phyloP scores from a whole-genome alignment of 805 yeast genomes.

The Yarrowia phangngaensis region DNA sequence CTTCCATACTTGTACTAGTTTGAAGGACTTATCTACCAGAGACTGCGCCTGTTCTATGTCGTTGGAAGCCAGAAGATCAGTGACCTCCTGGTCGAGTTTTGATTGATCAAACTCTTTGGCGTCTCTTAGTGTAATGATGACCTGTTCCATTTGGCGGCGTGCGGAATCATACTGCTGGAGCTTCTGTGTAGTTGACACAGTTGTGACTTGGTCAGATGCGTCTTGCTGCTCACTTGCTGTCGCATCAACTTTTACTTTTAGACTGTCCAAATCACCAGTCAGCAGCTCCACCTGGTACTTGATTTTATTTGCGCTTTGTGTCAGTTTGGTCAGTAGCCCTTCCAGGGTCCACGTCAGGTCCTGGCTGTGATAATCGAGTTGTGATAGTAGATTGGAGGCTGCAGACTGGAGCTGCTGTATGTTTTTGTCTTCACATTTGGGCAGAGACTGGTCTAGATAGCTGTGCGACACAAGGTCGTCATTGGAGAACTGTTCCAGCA shows the following conservation, averaged over 20 bases:
- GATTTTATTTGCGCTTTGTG: constrained; percentile 34
- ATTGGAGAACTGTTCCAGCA: constrained; percentile 33
- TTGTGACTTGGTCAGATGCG: too few relatives aligned
- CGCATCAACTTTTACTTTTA: constrained; percentile 31
- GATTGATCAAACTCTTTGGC: constrained; percentile 34
- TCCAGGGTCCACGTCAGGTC: constrained; percentile 36
- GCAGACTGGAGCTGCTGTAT: constrained; percentile 35
- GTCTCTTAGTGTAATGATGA: constrained; percentile 32
- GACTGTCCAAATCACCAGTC: constrained; percentile 34
- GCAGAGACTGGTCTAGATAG: constrained; percentile 19
- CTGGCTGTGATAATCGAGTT: constrained; percentile 36
- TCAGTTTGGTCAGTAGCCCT: constrained; percentile 32
- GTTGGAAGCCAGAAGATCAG: constrained; percentile 27
- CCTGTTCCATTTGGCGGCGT: constrained; percentile 33
- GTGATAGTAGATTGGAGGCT: constrained; percentile 36
- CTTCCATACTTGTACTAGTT: constrained; percentile 33
- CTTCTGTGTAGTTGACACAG: background rate
- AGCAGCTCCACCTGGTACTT: constrained; percentile 40
- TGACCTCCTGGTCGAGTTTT: constrained; percentile 36
- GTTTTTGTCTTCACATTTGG: constrained; percentile 27
- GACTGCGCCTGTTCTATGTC: constrained; percentile 30
- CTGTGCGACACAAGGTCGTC: constrained; percentile 32
- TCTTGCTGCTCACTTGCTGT: constrained; percentile 28
- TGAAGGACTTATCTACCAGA: constrained; percentile 27
- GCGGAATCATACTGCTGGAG: constrained; percentile 31